These are phyloP conservation scores for Trametes versicolor DNA, from an alignment of 1,284 basidiomycete species.

Conservation along the genomic window DNA sequence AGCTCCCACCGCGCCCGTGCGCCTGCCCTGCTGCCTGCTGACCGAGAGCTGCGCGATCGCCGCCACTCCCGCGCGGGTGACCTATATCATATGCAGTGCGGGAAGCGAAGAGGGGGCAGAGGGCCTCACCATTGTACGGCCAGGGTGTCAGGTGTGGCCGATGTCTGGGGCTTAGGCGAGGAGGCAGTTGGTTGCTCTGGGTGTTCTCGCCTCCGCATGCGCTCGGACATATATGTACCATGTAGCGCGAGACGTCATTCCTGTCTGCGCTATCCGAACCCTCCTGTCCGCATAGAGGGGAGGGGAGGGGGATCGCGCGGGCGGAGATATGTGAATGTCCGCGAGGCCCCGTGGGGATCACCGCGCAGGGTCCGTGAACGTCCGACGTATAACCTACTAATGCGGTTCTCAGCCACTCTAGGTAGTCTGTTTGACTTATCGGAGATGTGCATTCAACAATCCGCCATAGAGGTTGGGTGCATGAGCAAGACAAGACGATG, in stretches of 20 bases:
- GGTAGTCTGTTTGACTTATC: slow-evolving; percentile 1
- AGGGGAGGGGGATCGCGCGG: too few relatives aligned
- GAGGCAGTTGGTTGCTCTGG: too few relatives aligned
- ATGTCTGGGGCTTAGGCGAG: too few relatives aligned
- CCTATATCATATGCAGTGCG: background rate
- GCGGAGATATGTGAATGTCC: too few relatives aligned
- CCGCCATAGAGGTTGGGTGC: background rate
- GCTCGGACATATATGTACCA: background rate
- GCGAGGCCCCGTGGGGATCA: too few relatives aligned
- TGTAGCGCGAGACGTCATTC: too few relatives aligned
- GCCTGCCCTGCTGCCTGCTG: too few relatives aligned
- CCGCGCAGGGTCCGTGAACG: background rate
- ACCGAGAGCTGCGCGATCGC: background rate
- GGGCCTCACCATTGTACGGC: background rate
- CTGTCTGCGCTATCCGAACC: too few relatives aligned
- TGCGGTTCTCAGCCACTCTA: background rate
- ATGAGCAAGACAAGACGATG: background rate
- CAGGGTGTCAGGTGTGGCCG: too few relatives aligned
- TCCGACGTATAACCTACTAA: background rate
- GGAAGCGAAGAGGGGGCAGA: background rate
- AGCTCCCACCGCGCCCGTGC: background rate
- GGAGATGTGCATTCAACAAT: background rate
- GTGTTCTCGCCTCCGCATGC: background rate
- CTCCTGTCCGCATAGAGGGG: too few relatives aligned
- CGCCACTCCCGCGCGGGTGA: background rate